Evolutionary conservation across 2,329 filamentous ascomycete species (phyloP).

Genomic region (Talaromyces sp.): DNA sequence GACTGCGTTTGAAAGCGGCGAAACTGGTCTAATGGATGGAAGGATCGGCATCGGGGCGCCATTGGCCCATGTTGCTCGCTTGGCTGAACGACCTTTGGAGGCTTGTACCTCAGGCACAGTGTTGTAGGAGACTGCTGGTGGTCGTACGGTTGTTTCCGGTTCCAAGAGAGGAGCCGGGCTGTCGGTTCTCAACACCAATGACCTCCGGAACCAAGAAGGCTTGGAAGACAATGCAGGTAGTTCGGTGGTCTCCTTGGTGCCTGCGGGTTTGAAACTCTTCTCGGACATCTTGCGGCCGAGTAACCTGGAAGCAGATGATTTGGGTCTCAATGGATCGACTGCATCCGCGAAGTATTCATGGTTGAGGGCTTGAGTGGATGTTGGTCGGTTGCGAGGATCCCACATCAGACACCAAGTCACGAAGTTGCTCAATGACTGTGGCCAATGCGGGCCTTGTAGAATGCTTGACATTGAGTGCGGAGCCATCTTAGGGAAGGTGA

Average conservation of each 20-base stretch:
- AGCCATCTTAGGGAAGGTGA: constrained; percentile 98
- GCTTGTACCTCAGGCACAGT: constrained; percentile 42
- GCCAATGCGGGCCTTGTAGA: constrained; percentile 87
- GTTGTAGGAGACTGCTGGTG: constrained; percentile 42
- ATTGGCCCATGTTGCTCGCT: constrained; percentile 92
- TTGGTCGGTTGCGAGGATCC: constrained; percentile 90
- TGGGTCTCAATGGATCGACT: constrained; percentile 86
- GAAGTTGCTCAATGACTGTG: constrained; percentile 78
- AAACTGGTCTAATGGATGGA: constrained; percentile 89
- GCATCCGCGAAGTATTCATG: constrained; percentile 95
- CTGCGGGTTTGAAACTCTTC: constrained; percentile 57
- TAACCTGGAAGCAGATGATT: constrained; percentile 78
- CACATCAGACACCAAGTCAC: constrained; percentile 99
- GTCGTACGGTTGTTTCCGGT: constrained; percentile 36
- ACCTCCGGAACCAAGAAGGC: constrained; percentile 95
- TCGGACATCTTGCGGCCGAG: constrained; percentile 89
- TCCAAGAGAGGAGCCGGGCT: constrained; percentile 59
- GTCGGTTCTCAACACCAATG: constrained; percentile 77
- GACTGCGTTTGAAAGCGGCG: constrained; percentile 90
- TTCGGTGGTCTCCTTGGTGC: constrained; percentile 60
- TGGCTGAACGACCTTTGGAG: constrained; percentile 59
- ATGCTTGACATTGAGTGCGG: constrained; percentile 96
- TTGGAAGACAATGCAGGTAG: constrained; percentile 66
- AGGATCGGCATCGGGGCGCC: constrained; percentile 89
- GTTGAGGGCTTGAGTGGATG: constrained; percentile 85